Evolutionary conservation across 495 filamentous ascomycete genomes (phyloP).

Genomic region (Barbatosphaeria neglecta): DNA sequence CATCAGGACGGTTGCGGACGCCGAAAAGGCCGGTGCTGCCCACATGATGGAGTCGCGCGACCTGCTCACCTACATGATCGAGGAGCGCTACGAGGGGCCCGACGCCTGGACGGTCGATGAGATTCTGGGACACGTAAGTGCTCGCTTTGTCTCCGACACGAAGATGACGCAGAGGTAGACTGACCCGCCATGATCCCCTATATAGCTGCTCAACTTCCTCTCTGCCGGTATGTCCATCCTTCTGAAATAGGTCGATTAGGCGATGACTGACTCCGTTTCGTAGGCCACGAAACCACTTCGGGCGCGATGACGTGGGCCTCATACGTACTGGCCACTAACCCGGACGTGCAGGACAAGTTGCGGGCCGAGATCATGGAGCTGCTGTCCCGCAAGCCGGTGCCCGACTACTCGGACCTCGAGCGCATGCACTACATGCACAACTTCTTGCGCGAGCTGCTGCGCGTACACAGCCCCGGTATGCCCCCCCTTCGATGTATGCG

Average conservation of each 20-base stretch:
- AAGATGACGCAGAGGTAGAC: no score
- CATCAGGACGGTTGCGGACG: slow-evolving; percentile 10
- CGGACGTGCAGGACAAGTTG: slow-evolving; percentile 11
- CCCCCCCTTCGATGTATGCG: neutral
- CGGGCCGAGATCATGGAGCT: slow-evolving; percentile 7
- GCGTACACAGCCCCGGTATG: slow-evolving; percentile 8
- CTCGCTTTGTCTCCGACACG: no score
- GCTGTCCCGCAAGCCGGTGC: slow-evolving; percentile 1
- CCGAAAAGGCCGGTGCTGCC: slow-evolving; percentile 3
- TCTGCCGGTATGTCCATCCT: slow-evolving; percentile 4
- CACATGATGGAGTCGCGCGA: slow-evolving; percentile 2
- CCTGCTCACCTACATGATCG: slow-evolving; percentile 14
- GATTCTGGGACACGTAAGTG: slow-evolving; percentile 11
- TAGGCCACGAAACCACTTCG: slow-evolving; percentile 17
- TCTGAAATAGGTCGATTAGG: slow-evolving; percentile 9
- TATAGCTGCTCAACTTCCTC: slow-evolving; percentile 15
- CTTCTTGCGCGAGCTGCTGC: slow-evolving; percentile 19
- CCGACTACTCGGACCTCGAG: slow-evolving; percentile 9
- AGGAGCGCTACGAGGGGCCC: slow-evolving; percentile 14
- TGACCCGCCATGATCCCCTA: neutral
- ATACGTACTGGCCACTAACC: slow-evolving; percentile 9
- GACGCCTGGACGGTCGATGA: slow-evolving; percentile 12
- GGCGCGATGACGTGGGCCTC: slow-evolving; percentile 11
- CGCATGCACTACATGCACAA: slow-evolving; percentile 13
- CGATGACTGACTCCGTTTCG: slow-evolving; percentile 6